These are phyloP conservation scores for Centella asiatica DNA, from an alignment of 129 eudicot genomes.

Conservation along the genomic window DNA sequence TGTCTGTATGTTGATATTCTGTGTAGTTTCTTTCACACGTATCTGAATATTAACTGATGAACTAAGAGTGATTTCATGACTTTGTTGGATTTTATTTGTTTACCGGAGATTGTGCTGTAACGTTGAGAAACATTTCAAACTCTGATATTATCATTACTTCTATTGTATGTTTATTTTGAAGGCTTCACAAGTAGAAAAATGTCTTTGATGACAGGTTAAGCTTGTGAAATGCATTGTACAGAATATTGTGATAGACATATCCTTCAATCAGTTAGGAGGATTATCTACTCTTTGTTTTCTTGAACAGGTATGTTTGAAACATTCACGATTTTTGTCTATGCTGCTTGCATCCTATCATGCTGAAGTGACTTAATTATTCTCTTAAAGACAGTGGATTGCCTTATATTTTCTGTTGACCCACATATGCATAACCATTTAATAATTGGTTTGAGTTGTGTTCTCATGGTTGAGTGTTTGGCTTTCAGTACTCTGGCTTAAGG, in stretches of 20 bases:
- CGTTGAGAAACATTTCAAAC: background rate
- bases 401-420: too few relatives aligned
- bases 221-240: constrained; percentile 75
- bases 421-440: background rate
- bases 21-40: background rate
- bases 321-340: background rate
- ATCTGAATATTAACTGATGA: background rate
- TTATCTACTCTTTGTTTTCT: constrained; percentile 82
- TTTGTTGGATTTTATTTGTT: background rate
- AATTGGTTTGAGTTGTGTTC: background rate
- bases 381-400: background rate
- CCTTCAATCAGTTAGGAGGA: constrained; percentile 89
- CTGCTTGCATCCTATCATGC: background rate
- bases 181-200: background rate
- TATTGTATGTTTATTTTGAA: too few relatives aligned
- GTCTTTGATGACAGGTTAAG: constrained; percentile 63
- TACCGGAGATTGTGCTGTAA: background rate
- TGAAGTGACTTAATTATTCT: background rate
- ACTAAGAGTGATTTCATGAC: background rate
- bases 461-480: background rate
- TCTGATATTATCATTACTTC: background rate
- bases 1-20: background rate
- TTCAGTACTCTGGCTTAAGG: background rate
- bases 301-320: constrained; percentile 59
- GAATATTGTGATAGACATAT: constrained; percentile 50